Evolutionary conservation across 805 yeast genomes (phyloP).

Genomic region (Cyberlindnera mycetangii): DNA sequence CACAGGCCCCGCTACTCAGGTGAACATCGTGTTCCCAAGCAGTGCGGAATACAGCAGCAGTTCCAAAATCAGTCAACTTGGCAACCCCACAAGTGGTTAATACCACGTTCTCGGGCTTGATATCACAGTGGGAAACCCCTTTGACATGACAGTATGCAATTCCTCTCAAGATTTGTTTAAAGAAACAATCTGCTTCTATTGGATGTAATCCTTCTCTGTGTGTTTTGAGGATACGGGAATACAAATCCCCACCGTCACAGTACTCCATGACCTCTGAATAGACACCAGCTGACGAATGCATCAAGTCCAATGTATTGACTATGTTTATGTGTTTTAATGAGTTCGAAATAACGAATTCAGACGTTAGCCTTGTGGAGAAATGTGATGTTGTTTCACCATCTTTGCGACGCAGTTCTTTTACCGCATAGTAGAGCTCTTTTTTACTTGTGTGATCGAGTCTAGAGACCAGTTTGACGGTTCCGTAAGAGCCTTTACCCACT

Average conservation of each 20-base stretch:
- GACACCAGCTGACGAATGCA: conserved; percentile 70
- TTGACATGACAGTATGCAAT: conserved; percentile 81
- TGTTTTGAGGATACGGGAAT: conserved; percentile 51
- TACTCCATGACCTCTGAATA: conserved; percentile 94
- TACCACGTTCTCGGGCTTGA: conserved; percentile 84
- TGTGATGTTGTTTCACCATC: conserved; percentile 97
- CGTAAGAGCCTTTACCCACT: conserved; percentile 96
- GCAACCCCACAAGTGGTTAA: conserved; percentile 63
- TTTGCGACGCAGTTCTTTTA: conserved; percentile 93
- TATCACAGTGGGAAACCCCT: conserved; percentile 92
- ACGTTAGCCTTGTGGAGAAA: conserved; percentile 85
- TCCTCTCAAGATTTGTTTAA: conserved; percentile 83
- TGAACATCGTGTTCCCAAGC: conserved; percentile 82
- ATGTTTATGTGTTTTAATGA: conserved; percentile 74
- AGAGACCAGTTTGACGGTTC: conserved; percentile 93
- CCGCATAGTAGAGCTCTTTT: conserved; percentile 85
- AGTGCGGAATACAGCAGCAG: conserved; percentile 85
- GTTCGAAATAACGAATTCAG: conserved; percentile 86
- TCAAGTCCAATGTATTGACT: conserved; percentile 72
- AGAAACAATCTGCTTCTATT: conserved; percentile 81
- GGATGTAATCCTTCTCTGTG: conserved; percentile 52
- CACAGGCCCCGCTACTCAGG: conserved; percentile 70
- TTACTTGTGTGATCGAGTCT: conserved; percentile 77
- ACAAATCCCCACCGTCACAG: conserved; percentile 84
- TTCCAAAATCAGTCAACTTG: conserved; percentile 84